These are phyloP conservation scores for Gossypium turneri DNA, from an alignment of 345 rosid species.

Conservation along the genomic window DNA sequence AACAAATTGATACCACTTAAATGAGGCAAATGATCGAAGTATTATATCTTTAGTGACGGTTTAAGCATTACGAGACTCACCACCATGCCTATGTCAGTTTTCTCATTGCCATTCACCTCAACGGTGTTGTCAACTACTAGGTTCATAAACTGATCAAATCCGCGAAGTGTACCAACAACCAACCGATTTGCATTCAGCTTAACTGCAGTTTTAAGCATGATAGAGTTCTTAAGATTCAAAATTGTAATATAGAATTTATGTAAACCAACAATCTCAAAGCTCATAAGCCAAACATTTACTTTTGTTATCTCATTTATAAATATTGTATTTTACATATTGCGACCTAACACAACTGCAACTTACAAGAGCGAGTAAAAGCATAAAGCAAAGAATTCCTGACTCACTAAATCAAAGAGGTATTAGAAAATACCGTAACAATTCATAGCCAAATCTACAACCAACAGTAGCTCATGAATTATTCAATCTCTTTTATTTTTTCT, in stretches of 20 bases:
- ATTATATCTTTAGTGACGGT: no score
- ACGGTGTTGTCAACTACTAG: conserved; percentile 71
- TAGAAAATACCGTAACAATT: neutral
- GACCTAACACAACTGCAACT: neutral
- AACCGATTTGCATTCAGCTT: conserved; percentile 77
- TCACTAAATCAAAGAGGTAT: neutral
- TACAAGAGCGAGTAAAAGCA: neutral
- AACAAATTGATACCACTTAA: neutral
- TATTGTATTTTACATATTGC: neutral
- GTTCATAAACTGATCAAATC: conserved; percentile 83
- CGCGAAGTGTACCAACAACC: conserved; percentile 79
- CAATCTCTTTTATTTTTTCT: no score
- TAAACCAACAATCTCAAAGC: neutral
- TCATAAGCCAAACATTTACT: neutral
- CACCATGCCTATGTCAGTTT: conserved; percentile 78
- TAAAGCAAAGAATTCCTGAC: neutral
- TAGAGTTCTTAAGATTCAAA: no score
- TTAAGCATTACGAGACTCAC: conserved; percentile 35
- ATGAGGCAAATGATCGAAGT: neutral
- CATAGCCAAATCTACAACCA: neutral
- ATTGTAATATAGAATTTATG: no score
- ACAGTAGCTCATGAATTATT: no score
- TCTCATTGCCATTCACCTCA: conserved; percentile 64
- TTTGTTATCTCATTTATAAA: no score
- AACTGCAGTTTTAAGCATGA: conserved; percentile 33